These are phyloP conservation scores for Zoysia matrella DNA, from an alignment of 202 grass and related monocot species.

Conservation along the genomic window DNA sequence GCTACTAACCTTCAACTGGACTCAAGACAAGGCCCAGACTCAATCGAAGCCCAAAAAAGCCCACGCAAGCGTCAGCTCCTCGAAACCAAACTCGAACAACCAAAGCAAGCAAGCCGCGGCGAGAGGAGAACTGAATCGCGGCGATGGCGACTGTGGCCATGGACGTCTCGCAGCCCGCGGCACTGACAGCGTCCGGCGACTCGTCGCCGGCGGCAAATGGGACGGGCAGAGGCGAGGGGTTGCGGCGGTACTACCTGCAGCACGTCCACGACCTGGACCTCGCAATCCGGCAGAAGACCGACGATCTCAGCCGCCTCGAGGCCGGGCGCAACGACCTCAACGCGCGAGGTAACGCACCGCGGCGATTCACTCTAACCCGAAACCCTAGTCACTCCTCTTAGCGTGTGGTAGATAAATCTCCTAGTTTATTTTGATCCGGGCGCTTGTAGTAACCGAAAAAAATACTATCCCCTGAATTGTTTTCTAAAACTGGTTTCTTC, in stretches of 20 bases:
- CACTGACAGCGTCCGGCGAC: conserved; percentile 25
- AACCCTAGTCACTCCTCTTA: not conserved
- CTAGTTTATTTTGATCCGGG: not conserved
- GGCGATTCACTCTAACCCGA: conserved; percentile 2
- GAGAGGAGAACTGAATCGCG: conserved; percentile 12
- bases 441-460: not conserved
- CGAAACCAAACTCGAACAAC: conserved; percentile 3
- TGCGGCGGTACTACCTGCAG: conserved; percentile 80
- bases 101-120: conserved; percentile 3
- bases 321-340: conserved; percentile 92
- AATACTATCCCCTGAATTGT: not conserved
- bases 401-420: not conserved
- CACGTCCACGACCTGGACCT: conserved; percentile 80
- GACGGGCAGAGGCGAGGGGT: conserved; percentile 62
- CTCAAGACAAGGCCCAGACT: too few species aligned
- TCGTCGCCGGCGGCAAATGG: conserved; percentile 19
- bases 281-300: conserved; percentile 60
- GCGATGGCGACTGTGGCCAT: conserved; percentile 66
- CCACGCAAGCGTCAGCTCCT: not conserved
- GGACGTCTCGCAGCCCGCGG: conserved; percentile 55
- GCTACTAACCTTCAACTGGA: too few species aligned
- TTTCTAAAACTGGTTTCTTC: not conserved
- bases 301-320: conserved; percentile 83
- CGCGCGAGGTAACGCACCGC: conserved; percentile 59
- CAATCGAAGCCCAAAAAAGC: too few species aligned